These are phyloP conservation scores for Pichia terricola DNA, from an alignment of 1,139 yeast genomes.

Conservation along the genomic window DNA sequence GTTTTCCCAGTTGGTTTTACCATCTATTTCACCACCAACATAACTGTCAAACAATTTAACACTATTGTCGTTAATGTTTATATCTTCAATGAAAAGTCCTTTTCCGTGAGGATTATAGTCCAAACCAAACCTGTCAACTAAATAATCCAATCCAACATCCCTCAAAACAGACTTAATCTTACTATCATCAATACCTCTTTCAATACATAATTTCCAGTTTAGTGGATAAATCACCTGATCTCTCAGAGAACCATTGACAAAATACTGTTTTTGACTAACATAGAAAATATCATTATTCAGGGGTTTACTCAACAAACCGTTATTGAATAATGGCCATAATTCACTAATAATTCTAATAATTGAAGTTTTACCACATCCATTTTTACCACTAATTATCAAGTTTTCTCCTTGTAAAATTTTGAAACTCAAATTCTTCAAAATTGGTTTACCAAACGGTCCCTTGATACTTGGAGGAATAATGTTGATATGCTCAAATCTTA, in stretches of 20 bases:
- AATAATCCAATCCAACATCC: conserved; percentile 73
- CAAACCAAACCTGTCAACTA: conserved; percentile 38
- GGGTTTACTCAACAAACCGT: conserved; percentile 77
- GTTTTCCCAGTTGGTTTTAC: conserved; percentile 56
- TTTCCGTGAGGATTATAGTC: conserved; percentile 32
- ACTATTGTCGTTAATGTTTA: conserved; percentile 18
- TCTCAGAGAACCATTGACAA: conserved; percentile 68
- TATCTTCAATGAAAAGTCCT: conserved; percentile 18
- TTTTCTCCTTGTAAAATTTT: conserved; percentile 61
- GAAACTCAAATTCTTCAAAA: conserved; percentile 56
- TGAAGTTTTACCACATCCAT: conserved; percentile 86
- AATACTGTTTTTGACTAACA: conserved; percentile 76
- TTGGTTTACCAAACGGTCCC: conserved; percentile 45
- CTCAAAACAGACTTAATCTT: conserved; percentile 59
- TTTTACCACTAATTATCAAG: conserved; percentile 72
- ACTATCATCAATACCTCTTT: conserved; percentile 61
- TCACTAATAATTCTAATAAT: conserved; percentile 80
- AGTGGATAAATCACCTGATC: conserved; percentile 85
- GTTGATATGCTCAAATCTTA: conserved; percentile 75
- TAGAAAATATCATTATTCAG: conserved; percentile 61
- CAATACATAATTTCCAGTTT: conserved; percentile 69
- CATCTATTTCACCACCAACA: conserved; percentile 18
- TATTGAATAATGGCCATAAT: conserved; percentile 75
- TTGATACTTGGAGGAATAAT: conserved; percentile 64
- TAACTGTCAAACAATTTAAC: conserved; percentile 19